phyloP scores from a whole-genome alignment of 257 asterid species.

The Salvia rosmarinus region DNA sequence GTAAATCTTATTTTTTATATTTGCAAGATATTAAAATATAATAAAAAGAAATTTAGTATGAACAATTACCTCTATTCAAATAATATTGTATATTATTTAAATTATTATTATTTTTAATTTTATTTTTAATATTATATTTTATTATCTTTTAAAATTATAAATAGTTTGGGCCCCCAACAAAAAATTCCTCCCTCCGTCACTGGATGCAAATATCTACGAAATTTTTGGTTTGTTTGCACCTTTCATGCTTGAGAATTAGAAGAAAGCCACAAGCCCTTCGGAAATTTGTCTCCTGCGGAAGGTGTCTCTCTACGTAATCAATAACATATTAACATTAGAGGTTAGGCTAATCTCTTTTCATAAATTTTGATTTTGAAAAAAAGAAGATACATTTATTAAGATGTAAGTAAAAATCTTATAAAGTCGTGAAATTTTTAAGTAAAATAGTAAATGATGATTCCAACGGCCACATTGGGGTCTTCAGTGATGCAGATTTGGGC shows the following conservation, averaged over 20 bases:
- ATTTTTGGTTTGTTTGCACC: slow-evolving; percentile 46
- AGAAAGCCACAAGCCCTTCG: slow-evolving; percentile 57
- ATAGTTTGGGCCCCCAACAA: too few species aligned
- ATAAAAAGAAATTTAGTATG: too few species aligned
- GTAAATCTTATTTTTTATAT: too few species aligned
- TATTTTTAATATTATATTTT: too few species aligned
- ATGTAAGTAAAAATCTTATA: not conserved
- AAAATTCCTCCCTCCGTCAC: too few species aligned
- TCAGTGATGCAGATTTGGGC: not conserved
- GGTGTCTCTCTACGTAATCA: slow-evolving; percentile 53
- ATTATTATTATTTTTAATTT: too few species aligned
- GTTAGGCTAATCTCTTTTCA: not conserved
- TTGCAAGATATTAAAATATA: too few species aligned
- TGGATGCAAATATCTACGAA: not conserved
- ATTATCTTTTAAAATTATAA: too few species aligned
- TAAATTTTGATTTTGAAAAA: not conserved
- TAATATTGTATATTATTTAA: too few species aligned
- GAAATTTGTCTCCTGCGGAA: slow-evolving; percentile 74
- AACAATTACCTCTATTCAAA: too few species aligned
- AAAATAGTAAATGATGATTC: not conserved
- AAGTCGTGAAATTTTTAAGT: not conserved
- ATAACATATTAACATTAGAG: not conserved
- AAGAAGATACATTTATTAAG: not conserved
- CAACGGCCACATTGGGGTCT: not conserved
- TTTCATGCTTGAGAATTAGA: slow-evolving; percentile 61